These are phyloP conservation scores for Porodaedalea pini DNA, from an alignment of 1,284 basidiomycete species.

Conservation along the genomic window DNA sequence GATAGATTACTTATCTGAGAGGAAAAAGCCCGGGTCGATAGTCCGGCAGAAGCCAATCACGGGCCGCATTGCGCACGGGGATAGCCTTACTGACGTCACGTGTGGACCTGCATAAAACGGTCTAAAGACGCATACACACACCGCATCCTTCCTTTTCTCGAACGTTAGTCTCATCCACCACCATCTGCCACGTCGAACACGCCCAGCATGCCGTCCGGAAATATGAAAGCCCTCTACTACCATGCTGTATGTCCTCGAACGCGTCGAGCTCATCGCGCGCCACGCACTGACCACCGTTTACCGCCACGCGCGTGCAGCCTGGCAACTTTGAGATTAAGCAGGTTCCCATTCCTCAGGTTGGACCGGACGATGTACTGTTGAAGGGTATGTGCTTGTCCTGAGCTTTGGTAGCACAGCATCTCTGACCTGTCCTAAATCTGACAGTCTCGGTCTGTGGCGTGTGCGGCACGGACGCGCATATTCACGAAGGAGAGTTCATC, in stretches of 20 bases:
- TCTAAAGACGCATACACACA: background rate
- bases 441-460: slow-evolving; percentile 41
- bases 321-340: slow-evolving; percentile 59
- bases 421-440: background rate
- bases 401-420: background rate
- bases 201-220: slow-evolving; percentile 29
- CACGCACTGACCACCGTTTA: slow-evolving; percentile 18
- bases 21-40: no score
- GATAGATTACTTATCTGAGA: no score
- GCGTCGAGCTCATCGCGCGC: background rate
- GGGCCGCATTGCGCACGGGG: no score
- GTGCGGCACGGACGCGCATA: slow-evolving; percentile 76
- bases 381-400: slow-evolving; percentile 45
- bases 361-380: slow-evolving; percentile 64
- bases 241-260: slow-evolving; percentile 34
- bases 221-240: slow-evolving; percentile 57
- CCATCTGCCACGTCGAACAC: slow-evolving; percentile 1
- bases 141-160: background rate
- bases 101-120: slow-evolving; percentile 3
- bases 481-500: slow-evolving; percentile 78
- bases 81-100: slow-evolving; percentile 18
- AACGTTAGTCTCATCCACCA: slow-evolving; percentile 1
- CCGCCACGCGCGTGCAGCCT: slow-evolving; percentile 40
- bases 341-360: slow-evolving; percentile 58
- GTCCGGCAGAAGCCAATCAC: no score